These are phyloP conservation scores for Cystofilobasidium ferigula DNA, from an alignment of 768 basidiomycete species.

Conservation along the genomic window DNA sequence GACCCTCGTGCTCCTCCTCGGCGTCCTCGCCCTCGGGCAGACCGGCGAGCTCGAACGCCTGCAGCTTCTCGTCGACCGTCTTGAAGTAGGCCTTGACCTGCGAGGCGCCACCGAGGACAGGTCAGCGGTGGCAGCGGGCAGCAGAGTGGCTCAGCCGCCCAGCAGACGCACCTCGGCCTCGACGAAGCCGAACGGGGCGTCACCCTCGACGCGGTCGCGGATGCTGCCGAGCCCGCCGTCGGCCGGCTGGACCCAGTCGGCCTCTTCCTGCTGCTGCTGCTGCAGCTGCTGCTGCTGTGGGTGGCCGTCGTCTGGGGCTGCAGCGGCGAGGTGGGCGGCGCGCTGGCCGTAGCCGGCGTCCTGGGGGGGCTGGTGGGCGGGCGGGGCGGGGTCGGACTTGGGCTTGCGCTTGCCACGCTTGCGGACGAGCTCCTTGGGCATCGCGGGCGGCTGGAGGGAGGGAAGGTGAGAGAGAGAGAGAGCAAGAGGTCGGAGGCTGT, in stretches of 20 bases:
- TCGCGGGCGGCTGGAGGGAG: background rate
- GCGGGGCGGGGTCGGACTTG: conserved; percentile 5
- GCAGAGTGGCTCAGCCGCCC: background rate
- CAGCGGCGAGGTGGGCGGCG: background rate
- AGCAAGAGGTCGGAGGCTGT: background rate
- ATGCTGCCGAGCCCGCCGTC: conserved; percentile 24
- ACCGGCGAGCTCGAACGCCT: conserved; percentile 62
- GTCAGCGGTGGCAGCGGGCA: background rate
- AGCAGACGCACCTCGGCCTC: conserved; percentile 50
- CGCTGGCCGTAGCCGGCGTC: conserved; percentile 7
- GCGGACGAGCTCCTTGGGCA: conserved; percentile 24
- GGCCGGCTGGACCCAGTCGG: conserved; percentile 23
- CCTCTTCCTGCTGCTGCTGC: conserved; percentile 4
- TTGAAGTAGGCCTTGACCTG: conserved; percentile 78
- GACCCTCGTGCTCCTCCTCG: conserved; percentile 43
- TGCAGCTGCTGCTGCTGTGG: too few species aligned
- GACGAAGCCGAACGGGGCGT: conserved; percentile 80
- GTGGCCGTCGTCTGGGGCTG: background rate
- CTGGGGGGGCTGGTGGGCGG: background rate
- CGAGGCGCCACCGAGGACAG: background rate
- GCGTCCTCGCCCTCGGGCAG: conserved; percentile 30
- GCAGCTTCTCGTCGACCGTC: conserved; percentile 75
- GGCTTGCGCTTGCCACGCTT: conserved; percentile 25
- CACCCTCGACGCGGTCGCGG: conserved; percentile 34
- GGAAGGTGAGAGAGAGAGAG: background rate